These are phyloP conservation scores for Rhododendron mucronatum DNA, from an alignment of 148 eudicot genomes.

Conservation along the genomic window DNA sequence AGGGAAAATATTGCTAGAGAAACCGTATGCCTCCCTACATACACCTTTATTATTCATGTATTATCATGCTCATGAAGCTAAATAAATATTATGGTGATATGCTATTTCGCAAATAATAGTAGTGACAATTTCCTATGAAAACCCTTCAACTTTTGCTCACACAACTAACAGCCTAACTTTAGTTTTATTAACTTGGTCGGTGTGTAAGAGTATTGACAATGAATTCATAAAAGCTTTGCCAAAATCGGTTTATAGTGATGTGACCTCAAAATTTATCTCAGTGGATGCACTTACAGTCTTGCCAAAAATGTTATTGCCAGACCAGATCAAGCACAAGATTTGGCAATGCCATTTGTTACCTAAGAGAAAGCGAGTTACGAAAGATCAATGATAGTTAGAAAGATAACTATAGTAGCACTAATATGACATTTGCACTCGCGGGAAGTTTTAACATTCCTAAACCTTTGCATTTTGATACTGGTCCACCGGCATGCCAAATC, in stretches of 20 bases:
- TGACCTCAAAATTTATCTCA: not conserved
- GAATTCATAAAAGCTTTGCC: not conserved
- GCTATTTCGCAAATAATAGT: not conserved
- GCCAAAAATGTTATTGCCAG: not conserved
- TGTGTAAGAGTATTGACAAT: not conserved
- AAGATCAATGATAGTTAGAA: not conserved
- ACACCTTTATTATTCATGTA: not conserved
- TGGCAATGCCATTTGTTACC: not conserved
- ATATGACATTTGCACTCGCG: not conserved
- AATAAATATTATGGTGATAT: not conserved
- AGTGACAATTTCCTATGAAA: not conserved
- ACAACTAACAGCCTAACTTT: not conserved
- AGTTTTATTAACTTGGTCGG: not conserved
- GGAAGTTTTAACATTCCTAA: too few relatives aligned
- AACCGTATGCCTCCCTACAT: not conserved
- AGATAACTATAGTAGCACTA: not conserved
- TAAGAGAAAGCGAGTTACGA: not conserved
- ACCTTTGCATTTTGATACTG: too few relatives aligned
- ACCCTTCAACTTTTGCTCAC: not conserved
- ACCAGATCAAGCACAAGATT: not conserved
- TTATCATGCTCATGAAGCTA: not conserved
- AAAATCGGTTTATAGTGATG: not conserved
- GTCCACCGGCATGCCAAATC: too few relatives aligned
- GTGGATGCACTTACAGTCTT: not conserved
- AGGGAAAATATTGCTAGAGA: not conserved